Evolutionary conservation across 768 basidiomycete species (phyloP), one percentile per base, ranked within the genome.

Genomic region (Pleurotus ostreatus): DNA sequence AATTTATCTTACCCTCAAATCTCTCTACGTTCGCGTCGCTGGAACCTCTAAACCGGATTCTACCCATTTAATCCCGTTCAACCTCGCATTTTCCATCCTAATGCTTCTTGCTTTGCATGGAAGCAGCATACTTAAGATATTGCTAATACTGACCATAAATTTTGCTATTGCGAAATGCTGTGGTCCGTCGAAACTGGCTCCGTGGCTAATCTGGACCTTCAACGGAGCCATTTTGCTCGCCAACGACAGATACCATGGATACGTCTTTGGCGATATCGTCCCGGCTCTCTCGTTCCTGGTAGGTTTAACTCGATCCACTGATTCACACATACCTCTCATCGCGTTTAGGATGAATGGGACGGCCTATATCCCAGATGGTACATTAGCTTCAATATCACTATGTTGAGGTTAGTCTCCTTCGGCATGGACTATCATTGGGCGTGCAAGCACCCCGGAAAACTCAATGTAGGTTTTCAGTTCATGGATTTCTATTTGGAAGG

Each of bases 351-450:
- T 63, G 58, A 63, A 0, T 79, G 78, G 61, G 73, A 79, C 66
- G 97, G 97, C 5, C 72, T 91, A 15, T 88, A 95, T 59, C 90
- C 94, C 9, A 80, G 94, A 16, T 99, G 97, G 97, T 84, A 98
- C 61, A 78, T 98, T 62, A 82, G 76, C 62, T 98, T 96, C 77
- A 98, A 98, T 68, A 94, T 98, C 62, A 94, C 94, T 2, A 95
- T 95, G 89, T 78, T 98, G 41, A 84, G 96, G 30, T 78, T 98
- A 12, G 78, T 99, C 5, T 95, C 94, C 0, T 99, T 94, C 74
- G 89, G 85, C 59, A 84, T 96, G 83, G 97, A 99, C 66, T 88
- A 88, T 65, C 84, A 92, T 62, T 98, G 95, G 95, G 83, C 91
- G 4, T 82, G 75, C 61, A 74, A 68, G 11, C 61, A 68, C 3